These are phyloP conservation scores for Pterocarpus santalinus DNA, from an alignment of 306 rosid genomes.

Conservation along the genomic window DNA sequence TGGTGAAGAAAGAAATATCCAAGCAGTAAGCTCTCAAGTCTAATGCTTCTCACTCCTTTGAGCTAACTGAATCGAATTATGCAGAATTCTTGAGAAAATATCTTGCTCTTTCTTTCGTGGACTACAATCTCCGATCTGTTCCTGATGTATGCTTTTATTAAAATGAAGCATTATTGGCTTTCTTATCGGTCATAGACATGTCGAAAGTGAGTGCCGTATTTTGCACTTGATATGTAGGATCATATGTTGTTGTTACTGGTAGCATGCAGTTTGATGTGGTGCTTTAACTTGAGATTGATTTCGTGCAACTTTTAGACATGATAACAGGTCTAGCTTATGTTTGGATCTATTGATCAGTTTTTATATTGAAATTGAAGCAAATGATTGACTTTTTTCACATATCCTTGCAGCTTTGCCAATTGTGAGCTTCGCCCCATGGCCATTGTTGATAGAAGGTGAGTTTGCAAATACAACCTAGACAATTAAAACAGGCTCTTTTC, in stretches of 20 bases:
- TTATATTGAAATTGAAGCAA: conserved; percentile 20
- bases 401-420: conserved; percentile 54
- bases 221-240: conserved; percentile 29
- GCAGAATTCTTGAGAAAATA: too few species aligned
- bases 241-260: background rate
- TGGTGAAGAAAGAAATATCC: conserved; percentile 79
- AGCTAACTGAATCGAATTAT: too few species aligned
- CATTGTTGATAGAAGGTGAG: conserved; percentile 57
- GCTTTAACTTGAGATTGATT: conserved; percentile 21
- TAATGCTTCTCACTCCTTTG: too few species aligned
- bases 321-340: too few species aligned
- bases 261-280: conserved; percentile 1
- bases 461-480: conserved; percentile 25
- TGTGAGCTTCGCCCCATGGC: conserved; percentile 63
- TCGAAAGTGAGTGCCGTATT: conserved; percentile 22
- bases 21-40: conserved; percentile 62
- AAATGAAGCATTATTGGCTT: conserved; percentile 13
- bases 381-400: conserved; percentile 32
- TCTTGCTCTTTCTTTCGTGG: conserved; percentile 1
- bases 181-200: conserved; percentile 19
- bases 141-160: background rate
- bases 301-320: conserved; percentile 13
- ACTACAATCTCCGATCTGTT: background rate
- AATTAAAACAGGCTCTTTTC: background rate
- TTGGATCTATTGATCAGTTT: too few species aligned